Conservation (phyloP, 345 rosid genomes). For the Hypericum androsaemum region DNA sequence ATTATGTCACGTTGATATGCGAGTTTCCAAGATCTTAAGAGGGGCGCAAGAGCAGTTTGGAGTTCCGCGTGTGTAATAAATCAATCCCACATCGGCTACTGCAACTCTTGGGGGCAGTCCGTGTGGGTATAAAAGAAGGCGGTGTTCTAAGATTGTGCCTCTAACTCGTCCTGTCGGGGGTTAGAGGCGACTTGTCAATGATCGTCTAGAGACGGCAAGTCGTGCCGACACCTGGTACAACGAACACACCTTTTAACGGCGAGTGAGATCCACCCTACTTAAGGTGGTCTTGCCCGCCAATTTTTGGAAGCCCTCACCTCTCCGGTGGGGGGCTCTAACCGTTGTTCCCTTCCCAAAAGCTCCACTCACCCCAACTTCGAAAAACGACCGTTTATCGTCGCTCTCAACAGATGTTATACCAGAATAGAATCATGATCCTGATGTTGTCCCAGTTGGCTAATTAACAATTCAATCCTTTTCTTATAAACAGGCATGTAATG, state of each 20-base stretch:
- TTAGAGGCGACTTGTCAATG: slow-evolving; percentile 62
- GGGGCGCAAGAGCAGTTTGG: no score
- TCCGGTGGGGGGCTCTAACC: slow-evolving; percentile 26
- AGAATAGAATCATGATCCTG: slow-evolving; percentile 17
- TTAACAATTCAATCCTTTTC: slow-evolving; percentile 78
- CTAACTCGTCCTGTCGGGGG: slow-evolving; percentile 64
- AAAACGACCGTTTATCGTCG: neutral
- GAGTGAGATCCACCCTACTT: slow-evolving; percentile 58
- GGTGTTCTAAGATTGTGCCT: neutral
- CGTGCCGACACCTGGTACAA: slow-evolving; percentile 59
- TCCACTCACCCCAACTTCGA: no score
- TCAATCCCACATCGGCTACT: no score
- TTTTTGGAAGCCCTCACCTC: slow-evolving; percentile 65
- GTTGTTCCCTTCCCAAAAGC: no score
- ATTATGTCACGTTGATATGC: no score
- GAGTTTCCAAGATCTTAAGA: no score
- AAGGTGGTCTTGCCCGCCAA: slow-evolving; percentile 57
- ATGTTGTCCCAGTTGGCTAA: slow-evolving; percentile 46
- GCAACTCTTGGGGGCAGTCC: no score
- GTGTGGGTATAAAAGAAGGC: neutral
- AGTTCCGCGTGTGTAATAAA: no score
- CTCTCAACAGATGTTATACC: neutral
- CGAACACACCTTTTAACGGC: slow-evolving; percentile 28
- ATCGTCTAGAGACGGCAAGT: slow-evolving; percentile 73
- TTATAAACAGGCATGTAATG: slow-evolving; percentile 95